Conservation (phyloP, 495 filamentous ascomycete species). For the Annulohypoxylon stygium region DNA sequence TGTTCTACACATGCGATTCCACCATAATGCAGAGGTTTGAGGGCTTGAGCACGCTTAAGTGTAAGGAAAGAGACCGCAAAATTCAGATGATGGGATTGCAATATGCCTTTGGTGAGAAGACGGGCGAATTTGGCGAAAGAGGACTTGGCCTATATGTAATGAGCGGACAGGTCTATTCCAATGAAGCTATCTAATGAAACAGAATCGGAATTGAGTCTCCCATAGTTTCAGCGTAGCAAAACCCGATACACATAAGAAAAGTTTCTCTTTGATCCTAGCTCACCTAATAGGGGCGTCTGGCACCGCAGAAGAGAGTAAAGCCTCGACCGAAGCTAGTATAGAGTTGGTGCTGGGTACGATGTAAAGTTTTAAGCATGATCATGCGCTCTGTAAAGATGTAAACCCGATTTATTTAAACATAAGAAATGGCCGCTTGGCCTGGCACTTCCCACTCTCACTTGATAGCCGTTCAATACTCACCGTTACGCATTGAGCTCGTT, state of each 20-base stretch:
- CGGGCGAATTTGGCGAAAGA: too few species aligned
- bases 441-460: background rate
- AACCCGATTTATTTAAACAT: background rate
- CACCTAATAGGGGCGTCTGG: background rate
- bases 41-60: slow-evolving; percentile 24
- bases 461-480: background rate
- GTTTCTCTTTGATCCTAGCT: background rate
- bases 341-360: background rate
- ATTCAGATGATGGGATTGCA: slow-evolving; percentile 10
- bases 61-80: slow-evolving; percentile 9
- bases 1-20: too few species aligned
- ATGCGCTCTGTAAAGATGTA: background rate
- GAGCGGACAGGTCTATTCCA: too few species aligned
- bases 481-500: too few species aligned
- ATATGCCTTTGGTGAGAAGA: background rate
- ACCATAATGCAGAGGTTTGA: slow-evolving; percentile 35
- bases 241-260: background rate
- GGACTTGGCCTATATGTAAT: too few species aligned
- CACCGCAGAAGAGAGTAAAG: background rate
- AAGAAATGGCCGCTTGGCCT: background rate
- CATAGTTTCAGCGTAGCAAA: too few species aligned
- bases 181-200: too few species aligned
- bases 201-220: too few species aligned
- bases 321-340: background rate
- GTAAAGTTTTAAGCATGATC: background rate